Conservation (phyloP, 2,329 filamentous ascomycete species). For the Curvularia eragrostidis region DNA sequence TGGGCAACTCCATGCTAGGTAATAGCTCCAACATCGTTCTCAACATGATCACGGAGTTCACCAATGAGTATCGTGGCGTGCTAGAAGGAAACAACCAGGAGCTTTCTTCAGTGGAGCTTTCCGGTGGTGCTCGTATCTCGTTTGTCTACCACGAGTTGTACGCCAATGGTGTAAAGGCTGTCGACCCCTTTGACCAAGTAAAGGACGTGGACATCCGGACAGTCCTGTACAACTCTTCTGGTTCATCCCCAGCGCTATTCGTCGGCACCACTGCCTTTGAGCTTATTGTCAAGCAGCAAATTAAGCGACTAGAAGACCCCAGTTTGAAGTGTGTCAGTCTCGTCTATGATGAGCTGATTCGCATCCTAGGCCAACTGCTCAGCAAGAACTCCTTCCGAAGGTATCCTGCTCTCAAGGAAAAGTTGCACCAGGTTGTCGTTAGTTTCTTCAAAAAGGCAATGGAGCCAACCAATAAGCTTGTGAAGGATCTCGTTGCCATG, state of each 20-base stretch:
- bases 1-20: slow-evolving; percentile 93
- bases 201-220: slow-evolving; percentile 98
- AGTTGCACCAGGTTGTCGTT: slow-evolving; percentile 92
- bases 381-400: slow-evolving; percentile 88
- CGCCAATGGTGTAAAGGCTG: slow-evolving; percentile 94
- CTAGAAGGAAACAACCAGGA: slow-evolving; percentile 97
- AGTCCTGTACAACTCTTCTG: slow-evolving; percentile 98
- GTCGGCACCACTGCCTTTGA: slow-evolving; percentile 99
- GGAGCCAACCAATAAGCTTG: slow-evolving; percentile 97
- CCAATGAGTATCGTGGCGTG: slow-evolving; percentile 95
- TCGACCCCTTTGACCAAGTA: slow-evolving; percentile 96
- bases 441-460: slow-evolving; percentile 97
- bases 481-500: slow-evolving; percentile 91
- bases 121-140: slow-evolving; percentile 95
- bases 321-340: slow-evolving; percentile 97
- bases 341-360: slow-evolving; percentile 96
- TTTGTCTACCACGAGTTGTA: slow-evolving; percentile 99
- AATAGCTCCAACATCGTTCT: slow-evolving; percentile 96
- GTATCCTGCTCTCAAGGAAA: slow-evolving; percentile 95
- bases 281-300: slow-evolving; percentile 97
- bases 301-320: slow-evolving; percentile 93
- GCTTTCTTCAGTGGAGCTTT: slow-evolving; percentile 90
- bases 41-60: slow-evolving; percentile 99
- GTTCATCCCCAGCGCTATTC: slow-evolving; percentile 93
- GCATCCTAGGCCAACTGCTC: slow-evolving; percentile 89